These are phyloP conservation scores for Leptodontidium sp. DNA, from an alignment of 2,329 filamentous ascomycete species.

Conservation along the genomic window DNA sequence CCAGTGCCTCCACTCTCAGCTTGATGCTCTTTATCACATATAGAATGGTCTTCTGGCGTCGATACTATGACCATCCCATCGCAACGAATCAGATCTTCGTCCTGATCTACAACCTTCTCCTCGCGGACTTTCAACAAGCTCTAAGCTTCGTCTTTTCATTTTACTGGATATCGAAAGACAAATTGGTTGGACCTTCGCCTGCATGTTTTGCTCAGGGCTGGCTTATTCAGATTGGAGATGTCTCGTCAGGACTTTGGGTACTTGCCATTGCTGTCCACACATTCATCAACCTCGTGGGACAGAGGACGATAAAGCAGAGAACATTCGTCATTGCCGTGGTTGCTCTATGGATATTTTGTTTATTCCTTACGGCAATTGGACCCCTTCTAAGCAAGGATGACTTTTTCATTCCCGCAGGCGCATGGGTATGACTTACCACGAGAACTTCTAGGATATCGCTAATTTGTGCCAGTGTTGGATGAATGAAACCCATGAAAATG, in stretches of 20 bases:
- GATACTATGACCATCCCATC: slow-evolving; percentile 45
- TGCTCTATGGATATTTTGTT: slow-evolving; percentile 41
- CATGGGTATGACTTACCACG: slow-evolving; percentile 52
- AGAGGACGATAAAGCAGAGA: slow-evolving; percentile 51
- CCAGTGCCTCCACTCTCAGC: slow-evolving; percentile 53
- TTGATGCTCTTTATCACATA: slow-evolving; percentile 56
- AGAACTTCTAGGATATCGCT: background rate
- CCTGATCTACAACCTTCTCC: slow-evolving; percentile 61
- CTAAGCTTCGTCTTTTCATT: slow-evolving; percentile 52
- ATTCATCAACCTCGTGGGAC: slow-evolving; percentile 58
- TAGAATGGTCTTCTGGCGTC: slow-evolving; percentile 53
- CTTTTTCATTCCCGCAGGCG: slow-evolving; percentile 59
- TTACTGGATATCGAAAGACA: slow-evolving; percentile 57
- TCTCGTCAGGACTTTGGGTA: slow-evolving; percentile 60
- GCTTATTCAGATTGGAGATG: slow-evolving; percentile 61
- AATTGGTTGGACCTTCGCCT: slow-evolving; percentile 54
- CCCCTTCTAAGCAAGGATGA: slow-evolving; percentile 52
- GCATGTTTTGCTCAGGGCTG: slow-evolving; percentile 63
- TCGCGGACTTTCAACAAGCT: slow-evolving; percentile 44
- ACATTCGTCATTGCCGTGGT: slow-evolving; percentile 48
- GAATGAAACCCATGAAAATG: slow-evolving; percentile 52
- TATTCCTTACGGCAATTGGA: slow-evolving; percentile 47
- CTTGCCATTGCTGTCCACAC: slow-evolving; percentile 62
- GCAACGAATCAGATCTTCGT: slow-evolving; percentile 59
- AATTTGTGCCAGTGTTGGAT: slow-evolving; percentile 58